Evolutionary conservation across 176 grass and related monocot genomes (phyloP), one percentile per base, ranked within the genome.

Genomic region (Areca catechu): DNA sequence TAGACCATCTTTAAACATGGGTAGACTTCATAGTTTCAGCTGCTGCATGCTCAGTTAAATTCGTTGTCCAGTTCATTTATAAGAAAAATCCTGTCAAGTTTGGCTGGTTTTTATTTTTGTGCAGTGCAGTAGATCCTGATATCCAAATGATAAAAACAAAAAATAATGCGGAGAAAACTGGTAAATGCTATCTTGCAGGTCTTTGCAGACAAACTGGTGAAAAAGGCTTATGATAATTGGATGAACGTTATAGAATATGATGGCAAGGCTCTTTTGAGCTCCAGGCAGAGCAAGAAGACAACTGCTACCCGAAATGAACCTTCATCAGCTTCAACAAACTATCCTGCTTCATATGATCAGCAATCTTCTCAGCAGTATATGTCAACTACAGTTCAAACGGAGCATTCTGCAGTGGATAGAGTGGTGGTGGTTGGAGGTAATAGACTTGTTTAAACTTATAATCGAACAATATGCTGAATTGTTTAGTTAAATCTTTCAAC

Each of bases 321-420:
- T 63, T 22, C 5, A 43, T 59, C 51, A 65, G 48, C 53, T 83
- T 28, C 57, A 56, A 18, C 10, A 64, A 74, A 63, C 19, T 70
- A 50, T 52, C 34, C 64, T 28, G 22, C 59, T 76, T 65, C 78
- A 63, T 79, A 79, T 50, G 71, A 70, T 19, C 67, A 73, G 43
- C 25, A 48, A 49, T 56, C 57, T 61, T 76, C 78, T 50, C 77
- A 68, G 48, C 62, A 57, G 5, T 69, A 69, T 51, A 76, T 75
- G 43, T 4, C 77, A 72, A 66, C 65, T 56, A 20, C 60, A 62
- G 66, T 60, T 50, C 54, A 63, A 7, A 4, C 7, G 15, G 27
- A 56, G 19, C 50, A 65, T 14, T 23, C 29, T 63, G 9, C 19
- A 0, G 15, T 22, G 20, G 53, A 16, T 50, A 27, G 23, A 17